A percentile compares a stretch with the other conserved stretches of the same genome.
These are phyloP conservation scores for Wallacemonas rigidus DNA, from an alignment of 208 protist genomes.

Conservation along the genomic window DNA sequence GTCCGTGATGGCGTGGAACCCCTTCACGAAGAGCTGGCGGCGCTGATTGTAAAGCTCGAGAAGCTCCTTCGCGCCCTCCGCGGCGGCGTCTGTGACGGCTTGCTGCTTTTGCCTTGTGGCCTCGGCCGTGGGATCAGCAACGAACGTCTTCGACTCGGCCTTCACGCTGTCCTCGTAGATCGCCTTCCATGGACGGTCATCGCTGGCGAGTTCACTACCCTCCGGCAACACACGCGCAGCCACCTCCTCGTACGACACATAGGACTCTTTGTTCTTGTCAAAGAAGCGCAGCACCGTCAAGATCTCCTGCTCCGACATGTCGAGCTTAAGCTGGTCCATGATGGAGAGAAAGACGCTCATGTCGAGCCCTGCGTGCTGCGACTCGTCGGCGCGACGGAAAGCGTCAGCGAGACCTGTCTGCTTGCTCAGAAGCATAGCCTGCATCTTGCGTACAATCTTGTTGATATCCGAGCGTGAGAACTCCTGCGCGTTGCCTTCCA, in stretches of 20 bases:
- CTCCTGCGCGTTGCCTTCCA: constrained; percentile 88
- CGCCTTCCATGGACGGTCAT: constrained; percentile 70
- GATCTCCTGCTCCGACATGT: constrained; percentile 91
- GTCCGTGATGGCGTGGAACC: constrained; percentile 88
- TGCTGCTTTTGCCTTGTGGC: constrained; percentile 46
- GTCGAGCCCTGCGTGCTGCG: constrained; percentile 54
- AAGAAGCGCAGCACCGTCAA: constrained; percentile 92
- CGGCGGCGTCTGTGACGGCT: constrained; percentile 41
- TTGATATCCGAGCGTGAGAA: constrained; percentile 91
- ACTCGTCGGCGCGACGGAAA: constrained; percentile 72
- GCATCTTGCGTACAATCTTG: constrained; percentile 84
- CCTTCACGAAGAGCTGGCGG: constrained; percentile 89
- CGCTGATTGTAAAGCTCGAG: constrained; percentile 80
- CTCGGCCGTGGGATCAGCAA: constrained; percentile 58
- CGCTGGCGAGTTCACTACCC: constrained; percentile 52
- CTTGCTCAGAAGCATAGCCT: constrained; percentile 82
- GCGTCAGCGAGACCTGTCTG: constrained; percentile 80
- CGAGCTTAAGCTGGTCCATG: constrained; percentile 62
- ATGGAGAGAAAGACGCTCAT: constrained; percentile 83
- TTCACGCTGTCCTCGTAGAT: constrained; percentile 73
- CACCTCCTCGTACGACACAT: constrained; percentile 91
- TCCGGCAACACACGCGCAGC: constrained; percentile 76
- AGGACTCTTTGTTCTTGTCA: constrained; percentile 90
- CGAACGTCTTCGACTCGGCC: constrained; percentile 53
- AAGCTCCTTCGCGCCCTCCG: constrained; percentile 62